A percentile compares a stretch with the other conserved stretches of the same genome.
Evolutionary conservation across 2,329 filamentous ascomycete genomes (phyloP).

Genomic region (Botrytis deweyae): DNA sequence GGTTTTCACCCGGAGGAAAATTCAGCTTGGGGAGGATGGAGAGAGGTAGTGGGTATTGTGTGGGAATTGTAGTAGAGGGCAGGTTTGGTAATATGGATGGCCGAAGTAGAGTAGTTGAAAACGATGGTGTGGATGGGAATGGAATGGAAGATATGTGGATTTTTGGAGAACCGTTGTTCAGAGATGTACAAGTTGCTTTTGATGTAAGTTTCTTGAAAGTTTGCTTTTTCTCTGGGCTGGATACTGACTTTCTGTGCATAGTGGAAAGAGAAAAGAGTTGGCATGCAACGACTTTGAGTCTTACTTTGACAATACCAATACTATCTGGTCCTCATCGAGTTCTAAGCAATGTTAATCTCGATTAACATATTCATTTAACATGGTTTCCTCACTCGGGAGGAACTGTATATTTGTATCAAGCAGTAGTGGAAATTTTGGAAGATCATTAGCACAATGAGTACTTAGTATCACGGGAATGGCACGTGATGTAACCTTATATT

Average conservation of each 20-base stretch:
- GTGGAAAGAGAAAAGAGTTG: slow-evolving; percentile 21
- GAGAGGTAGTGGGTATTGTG: slow-evolving; percentile 30
- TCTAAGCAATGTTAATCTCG: background rate
- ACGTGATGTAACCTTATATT: background rate
- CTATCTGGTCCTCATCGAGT: background rate
- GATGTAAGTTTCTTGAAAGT: slow-evolving; percentile 28
- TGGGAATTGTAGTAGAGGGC: slow-evolving; percentile 30
- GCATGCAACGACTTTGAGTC: slow-evolving; percentile 17
- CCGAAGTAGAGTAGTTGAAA: background rate
- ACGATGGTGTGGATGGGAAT: slow-evolving; percentile 14
- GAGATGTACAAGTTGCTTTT: slow-evolving; percentile 33
- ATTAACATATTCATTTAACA: background rate
- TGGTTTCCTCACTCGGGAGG: no score
- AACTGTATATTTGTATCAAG: background rate
- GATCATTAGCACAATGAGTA: background rate
- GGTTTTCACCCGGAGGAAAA: slow-evolving; percentile 26
- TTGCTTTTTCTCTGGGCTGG: no score
- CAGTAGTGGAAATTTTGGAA: background rate
- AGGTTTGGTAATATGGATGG: slow-evolving; percentile 22
- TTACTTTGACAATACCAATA: background rate
- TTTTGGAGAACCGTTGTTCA: slow-evolving; percentile 33
- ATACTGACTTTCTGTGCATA: background rate
- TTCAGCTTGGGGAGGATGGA: slow-evolving; percentile 30
- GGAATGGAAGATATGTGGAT: slow-evolving; percentile 31
- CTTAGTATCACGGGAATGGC: background rate